Evolutionary conservation across 2,329 filamentous ascomycete genomes (phyloP).

Genomic region (Fusarium aywerte): DNA sequence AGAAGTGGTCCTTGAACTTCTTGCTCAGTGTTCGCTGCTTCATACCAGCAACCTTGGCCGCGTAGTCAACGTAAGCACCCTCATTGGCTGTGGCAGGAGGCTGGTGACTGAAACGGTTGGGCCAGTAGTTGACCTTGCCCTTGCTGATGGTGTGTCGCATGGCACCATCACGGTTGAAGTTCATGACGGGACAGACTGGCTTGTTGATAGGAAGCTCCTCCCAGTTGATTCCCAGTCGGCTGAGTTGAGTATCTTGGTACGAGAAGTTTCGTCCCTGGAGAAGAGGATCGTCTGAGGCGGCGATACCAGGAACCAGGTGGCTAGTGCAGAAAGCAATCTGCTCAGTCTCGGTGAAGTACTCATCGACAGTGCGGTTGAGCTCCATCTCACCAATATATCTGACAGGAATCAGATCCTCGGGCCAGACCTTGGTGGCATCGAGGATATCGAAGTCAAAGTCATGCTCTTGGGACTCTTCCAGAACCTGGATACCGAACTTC

Average conservation of each 20-base stretch:
- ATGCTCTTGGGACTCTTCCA: slow-evolving; percentile 76
- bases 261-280: slow-evolving; percentile 77
- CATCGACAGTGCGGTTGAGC: slow-evolving; percentile 81
- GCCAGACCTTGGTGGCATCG: slow-evolving; percentile 88
- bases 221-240: slow-evolving; percentile 78
- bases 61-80: slow-evolving; percentile 75
- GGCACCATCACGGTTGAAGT: slow-evolving; percentile 79
- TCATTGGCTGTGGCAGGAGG: slow-evolving; percentile 71
- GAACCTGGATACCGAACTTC: slow-evolving; percentile 84
- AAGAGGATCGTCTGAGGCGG: slow-evolving; percentile 80
- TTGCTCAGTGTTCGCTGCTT: slow-evolving; percentile 75
- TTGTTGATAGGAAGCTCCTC: slow-evolving; percentile 81
- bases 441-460: slow-evolving; percentile 88
- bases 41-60: slow-evolving; percentile 71
- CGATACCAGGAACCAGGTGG: slow-evolving; percentile 82
- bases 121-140: slow-evolving; percentile 74
- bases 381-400: slow-evolving; percentile 83
- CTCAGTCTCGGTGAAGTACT: slow-evolving; percentile 85
- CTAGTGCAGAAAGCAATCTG: slow-evolving; percentile 85
- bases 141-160: slow-evolving; percentile 77
- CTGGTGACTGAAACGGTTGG: slow-evolving; percentile 69
- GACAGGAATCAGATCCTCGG: slow-evolving; percentile 78
- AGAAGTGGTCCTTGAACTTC: slow-evolving; percentile 83
- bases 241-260: slow-evolving; percentile 75
- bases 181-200: slow-evolving; percentile 79